A percentile compares a stretch with the other conserved stretches of the same genome.
Evolutionary conservation across 768 basidiomycete species (phyloP).

Genomic region (Daedalea quercina): DNA sequence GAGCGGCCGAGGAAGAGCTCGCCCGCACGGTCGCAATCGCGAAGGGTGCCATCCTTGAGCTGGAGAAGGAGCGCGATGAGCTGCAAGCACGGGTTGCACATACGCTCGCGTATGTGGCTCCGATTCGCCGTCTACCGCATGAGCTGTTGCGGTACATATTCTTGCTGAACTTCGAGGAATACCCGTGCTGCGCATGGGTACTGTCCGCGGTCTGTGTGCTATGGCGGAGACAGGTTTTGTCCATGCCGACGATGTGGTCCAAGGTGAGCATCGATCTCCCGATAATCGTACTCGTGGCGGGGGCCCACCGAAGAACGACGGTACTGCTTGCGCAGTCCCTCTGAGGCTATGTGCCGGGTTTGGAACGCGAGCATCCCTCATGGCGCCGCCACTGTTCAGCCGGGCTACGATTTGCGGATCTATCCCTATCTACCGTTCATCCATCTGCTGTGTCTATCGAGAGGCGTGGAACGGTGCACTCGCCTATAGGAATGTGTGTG

Average conservation of each 20-base stretch:
- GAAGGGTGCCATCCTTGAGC: slow-evolving; percentile 43
- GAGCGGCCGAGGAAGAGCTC: slow-evolving; percentile 46
- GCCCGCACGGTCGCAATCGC: slow-evolving; percentile 52
- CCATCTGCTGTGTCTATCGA: too few species aligned
- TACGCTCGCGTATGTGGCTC: slow-evolving; percentile 62
- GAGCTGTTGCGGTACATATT: slow-evolving; percentile 76
- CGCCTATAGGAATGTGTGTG: too few species aligned
- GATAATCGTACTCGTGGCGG: too few species aligned
- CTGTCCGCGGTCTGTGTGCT: slow-evolving; percentile 59
- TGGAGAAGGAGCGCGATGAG: slow-evolving; percentile 40
- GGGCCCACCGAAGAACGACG: too few species aligned
- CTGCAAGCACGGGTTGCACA: slow-evolving; percentile 43
- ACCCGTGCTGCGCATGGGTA: slow-evolving; percentile 73
- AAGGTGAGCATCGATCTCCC: slow-evolving; percentile 56
- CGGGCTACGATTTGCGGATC: too few species aligned
- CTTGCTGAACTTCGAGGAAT: slow-evolving; percentile 56
- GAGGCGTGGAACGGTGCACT: too few species aligned
- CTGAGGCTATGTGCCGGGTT: too few species aligned
- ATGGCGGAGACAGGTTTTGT: slow-evolving; percentile 61
- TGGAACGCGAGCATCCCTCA: too few species aligned
- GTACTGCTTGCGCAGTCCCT: background rate
- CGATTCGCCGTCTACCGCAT: slow-evolving; percentile 61
- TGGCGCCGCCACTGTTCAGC: too few species aligned
- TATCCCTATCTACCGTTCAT: too few species aligned
- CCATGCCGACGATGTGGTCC: slow-evolving; percentile 70